Evolutionary conservation across 306 rosid genomes (phyloP), one percentile per base, ranked within the genome.

Genomic region (Cyclanthera cordifolia): DNA sequence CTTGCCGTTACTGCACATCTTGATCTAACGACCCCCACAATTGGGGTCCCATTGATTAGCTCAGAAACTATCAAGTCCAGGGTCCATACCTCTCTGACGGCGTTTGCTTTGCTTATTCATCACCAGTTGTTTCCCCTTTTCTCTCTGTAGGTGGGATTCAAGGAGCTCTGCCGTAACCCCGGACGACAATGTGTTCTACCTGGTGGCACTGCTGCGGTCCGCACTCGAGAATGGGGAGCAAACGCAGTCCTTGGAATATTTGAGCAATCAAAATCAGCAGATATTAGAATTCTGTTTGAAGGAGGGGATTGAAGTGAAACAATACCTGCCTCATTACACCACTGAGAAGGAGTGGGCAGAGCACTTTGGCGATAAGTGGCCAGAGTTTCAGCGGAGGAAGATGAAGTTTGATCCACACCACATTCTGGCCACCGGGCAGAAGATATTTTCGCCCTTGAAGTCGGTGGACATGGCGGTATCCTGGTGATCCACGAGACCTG

Each of bases 281-380:
- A 89, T 89, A 64, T 79, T 93, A 65, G 74, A 65, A 59, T 93
- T 87, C 85, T 90, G 96, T 58, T 67, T 76, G 14, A 86, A 86
- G 27, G 86, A 81, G 2, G 73, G 83, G 76, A 87, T 93, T 70
- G 61, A 77, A 76, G 85, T 77, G 47, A 93, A 87, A 81, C 96
- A 90, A 76, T 93, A 93, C 86, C 84, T 93, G 20, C 99, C 99
- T 58, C 96, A 90, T 79, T 90, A 84, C 87, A 83, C 86, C 3
- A 80, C 79, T 0, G 80, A 82, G 46, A 68, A 79, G 58, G 95
- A 93, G 15, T 93, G 96, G 99, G 71, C 67, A 81, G 90, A 86
- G 82, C 96, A 93, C 82, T 93, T 84, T 23, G 99, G 96, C 0
- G 86, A 89, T 72, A 90, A 85, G 87, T 93, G 99, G 96, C 77